Evolutionary conservation across 305 asterid genomes (phyloP), one percentile per base, ranked within the genome.

Genomic region (Coffea humblotiana): DNA sequence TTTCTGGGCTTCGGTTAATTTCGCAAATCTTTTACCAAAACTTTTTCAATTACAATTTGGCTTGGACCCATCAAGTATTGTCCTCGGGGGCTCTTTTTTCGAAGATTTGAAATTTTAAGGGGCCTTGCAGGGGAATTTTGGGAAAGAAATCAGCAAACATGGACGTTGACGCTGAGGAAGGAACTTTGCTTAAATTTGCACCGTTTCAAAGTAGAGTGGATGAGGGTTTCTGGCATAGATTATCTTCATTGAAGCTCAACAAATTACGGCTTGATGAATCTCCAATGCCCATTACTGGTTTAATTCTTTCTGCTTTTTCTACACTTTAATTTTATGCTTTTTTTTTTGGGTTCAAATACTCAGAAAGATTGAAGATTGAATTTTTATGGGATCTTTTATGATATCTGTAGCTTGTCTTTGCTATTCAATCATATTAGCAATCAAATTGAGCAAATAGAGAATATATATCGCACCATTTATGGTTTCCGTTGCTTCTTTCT

Each of bases 191-290:
- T 82, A 91, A 86, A 71, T 95, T 92, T 77, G 96, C 90, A 63
- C 92, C 93, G 0, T 88, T 95, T 45, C 95, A 91, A 79, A 95
- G 99, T 87, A 82, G 84, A 43, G 93, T 91, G 68, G 99, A 95
- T 76, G 99, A 91, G 87, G 97, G 98, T 0, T 95, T 93, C 76
- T 95, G 99, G 99, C 98, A 89, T 81, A 85, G 87, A 77, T 88
- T 95, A 71, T 93, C 98, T 72, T 92, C 98, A 8, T 86, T 95
- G 87, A 95, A 95, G 89, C 99, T 95, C 85, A 93, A 95, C 90
- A 88, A 91, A 87, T 87, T 93, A 47, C 97, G 99, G 69, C 91
- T 93, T 69, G 97, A 95, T 72, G 99, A 95, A 45, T 89, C 98
- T 75, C 97, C 98, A 18, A 84, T 93, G 80, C 91, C 97, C 11